Percentiles rank a stretch among this genome's conserved stretches.
phyloP scores from a whole-genome alignment of 2,329 filamentous ascomycete genomes.

The Ramularia endophylla region DNA sequence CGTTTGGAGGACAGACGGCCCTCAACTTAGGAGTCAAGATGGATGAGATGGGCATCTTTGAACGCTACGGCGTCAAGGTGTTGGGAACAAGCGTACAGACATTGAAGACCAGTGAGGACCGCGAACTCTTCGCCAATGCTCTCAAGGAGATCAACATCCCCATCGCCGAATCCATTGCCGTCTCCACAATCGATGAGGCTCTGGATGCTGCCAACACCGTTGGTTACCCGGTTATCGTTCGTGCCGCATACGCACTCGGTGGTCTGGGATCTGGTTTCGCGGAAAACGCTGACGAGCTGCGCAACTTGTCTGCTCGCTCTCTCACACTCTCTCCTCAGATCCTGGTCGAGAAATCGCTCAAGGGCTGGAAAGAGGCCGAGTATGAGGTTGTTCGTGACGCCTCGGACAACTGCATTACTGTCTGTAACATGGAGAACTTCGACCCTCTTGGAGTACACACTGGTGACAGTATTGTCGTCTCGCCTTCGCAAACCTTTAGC shows the following conservation, averaged over 20 bases:
- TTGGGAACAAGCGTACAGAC: constrained; percentile 93
- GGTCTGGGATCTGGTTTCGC: constrained; percentile 96
- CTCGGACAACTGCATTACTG: constrained; percentile 97
- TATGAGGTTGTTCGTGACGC: constrained; percentile 98
- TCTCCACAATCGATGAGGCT: constrained; percentile 85
- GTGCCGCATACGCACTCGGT: constrained; percentile 92
- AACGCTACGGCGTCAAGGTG: constrained; percentile 92
- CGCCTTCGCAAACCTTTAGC: constrained; percentile 91
- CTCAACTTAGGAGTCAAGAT: constrained; percentile 96
- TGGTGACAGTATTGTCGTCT: constrained; percentile 97
- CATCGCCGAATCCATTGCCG: constrained; percentile 92
- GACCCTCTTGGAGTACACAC: constrained; percentile 97
- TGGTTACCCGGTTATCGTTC: constrained; percentile 96
- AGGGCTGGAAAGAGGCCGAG: constrained; percentile 99
- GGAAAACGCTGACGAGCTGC: constrained; percentile 86
- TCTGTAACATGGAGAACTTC: constrained; percentile 99
- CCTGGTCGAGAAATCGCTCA: constrained; percentile 94
- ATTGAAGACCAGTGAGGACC: constrained; percentile 88
- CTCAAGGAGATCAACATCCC: constrained; percentile 96
- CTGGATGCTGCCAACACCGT: constrained; percentile 78
- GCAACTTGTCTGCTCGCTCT: constrained; percentile 86
- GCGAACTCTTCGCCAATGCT: constrained; percentile 92
- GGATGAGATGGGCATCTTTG: constrained; percentile 92
- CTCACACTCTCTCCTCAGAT: constrained; percentile 94
- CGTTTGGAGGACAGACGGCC: constrained; percentile 95